phyloP scores from a whole-genome alignment of 805 yeast species.

The Barnettozyma wickerhamii region DNA sequence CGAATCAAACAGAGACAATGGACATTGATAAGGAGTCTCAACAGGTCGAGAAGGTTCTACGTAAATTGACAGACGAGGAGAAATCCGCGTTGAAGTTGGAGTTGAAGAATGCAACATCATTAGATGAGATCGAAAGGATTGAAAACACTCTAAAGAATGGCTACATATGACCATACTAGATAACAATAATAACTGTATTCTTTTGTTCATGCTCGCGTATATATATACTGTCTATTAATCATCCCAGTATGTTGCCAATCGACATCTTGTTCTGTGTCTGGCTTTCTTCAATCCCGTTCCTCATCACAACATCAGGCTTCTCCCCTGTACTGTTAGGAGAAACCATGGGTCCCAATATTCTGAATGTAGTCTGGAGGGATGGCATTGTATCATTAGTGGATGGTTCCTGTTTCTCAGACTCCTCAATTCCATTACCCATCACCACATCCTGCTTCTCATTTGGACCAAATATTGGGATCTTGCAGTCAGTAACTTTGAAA shows the following conservation, averaged over 20 bases:
- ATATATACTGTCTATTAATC: no score
- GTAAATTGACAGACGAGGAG: slow-evolving; percentile 52
- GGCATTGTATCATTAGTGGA: no score
- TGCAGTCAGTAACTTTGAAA: no score
- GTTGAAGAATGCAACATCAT: slow-evolving; percentile 57
- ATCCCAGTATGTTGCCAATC: slow-evolving; percentile 20
- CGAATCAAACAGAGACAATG: background rate
- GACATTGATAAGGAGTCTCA: slow-evolving; percentile 29
- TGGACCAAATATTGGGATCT: no score
- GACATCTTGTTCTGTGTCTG: slow-evolving; percentile 19
- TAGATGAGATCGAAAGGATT: slow-evolving; percentile 71
- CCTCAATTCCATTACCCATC: no score
- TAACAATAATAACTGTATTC: slow-evolving; percentile 29
- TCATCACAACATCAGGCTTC: background rate
- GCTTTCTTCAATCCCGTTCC: no score
- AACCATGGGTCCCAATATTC: no score
- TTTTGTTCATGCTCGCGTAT: no score
- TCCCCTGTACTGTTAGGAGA: no score
- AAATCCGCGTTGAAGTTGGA: slow-evolving; percentile 45
- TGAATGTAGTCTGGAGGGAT: no score
- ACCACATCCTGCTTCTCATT: no score
- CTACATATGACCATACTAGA: slow-evolving; percentile 15
- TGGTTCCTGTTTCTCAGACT: no score
- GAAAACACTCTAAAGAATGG: slow-evolving; percentile 50
- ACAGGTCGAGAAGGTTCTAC: slow-evolving; percentile 32